Evolutionary conservation across 306 rosid species (phyloP).

Genomic region (Medicago ruthenica): DNA sequence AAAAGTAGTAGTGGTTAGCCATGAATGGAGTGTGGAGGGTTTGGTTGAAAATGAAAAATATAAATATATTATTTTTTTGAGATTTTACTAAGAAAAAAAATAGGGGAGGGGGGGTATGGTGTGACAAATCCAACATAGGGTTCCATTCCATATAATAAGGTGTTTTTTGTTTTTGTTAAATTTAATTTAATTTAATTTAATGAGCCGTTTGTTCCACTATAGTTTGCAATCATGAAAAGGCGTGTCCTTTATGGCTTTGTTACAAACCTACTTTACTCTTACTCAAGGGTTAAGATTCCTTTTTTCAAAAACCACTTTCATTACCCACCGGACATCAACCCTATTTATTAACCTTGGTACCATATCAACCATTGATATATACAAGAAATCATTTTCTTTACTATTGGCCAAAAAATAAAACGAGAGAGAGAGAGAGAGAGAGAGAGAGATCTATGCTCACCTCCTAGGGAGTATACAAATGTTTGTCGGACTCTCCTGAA

Average conservation of each 20-base stretch:
- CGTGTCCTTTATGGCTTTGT: slow-evolving; percentile 51
- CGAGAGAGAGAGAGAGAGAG: slow-evolving; percentile 5
- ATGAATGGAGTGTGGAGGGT: slow-evolving; percentile 5
- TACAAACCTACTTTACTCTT: slow-evolving; percentile 48
- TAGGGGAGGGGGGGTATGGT: too few species aligned
- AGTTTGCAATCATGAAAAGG: slow-evolving; percentile 54
- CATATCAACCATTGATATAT: slow-evolving; percentile 32
- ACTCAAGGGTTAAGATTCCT: slow-evolving; percentile 52
- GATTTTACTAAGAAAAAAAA: too few species aligned
- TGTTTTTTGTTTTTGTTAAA: not conserved
- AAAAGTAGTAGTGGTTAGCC: not conserved
- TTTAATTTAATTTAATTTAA: not conserved
- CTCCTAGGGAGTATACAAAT: slow-evolving; percentile 46
- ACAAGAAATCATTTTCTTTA: too few species aligned
- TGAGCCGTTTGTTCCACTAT: slow-evolving; percentile 48
- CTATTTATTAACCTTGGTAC: slow-evolving; percentile 43
- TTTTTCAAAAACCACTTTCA: slow-evolving; percentile 43
- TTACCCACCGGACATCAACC: slow-evolving; percentile 43
- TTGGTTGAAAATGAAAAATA: not conserved
- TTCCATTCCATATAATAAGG: slow-evolving; percentile 24
- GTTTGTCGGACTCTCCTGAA: slow-evolving; percentile 50
- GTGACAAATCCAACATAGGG: slow-evolving; percentile 50
- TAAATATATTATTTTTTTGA: not conserved
- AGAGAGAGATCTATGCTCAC: slow-evolving; percentile 25
- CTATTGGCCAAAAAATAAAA: slow-evolving; percentile 30